These are phyloP conservation scores for Quercus berberidifolia DNA, from an alignment of 306 rosid genomes.

Conservation along the genomic window DNA sequence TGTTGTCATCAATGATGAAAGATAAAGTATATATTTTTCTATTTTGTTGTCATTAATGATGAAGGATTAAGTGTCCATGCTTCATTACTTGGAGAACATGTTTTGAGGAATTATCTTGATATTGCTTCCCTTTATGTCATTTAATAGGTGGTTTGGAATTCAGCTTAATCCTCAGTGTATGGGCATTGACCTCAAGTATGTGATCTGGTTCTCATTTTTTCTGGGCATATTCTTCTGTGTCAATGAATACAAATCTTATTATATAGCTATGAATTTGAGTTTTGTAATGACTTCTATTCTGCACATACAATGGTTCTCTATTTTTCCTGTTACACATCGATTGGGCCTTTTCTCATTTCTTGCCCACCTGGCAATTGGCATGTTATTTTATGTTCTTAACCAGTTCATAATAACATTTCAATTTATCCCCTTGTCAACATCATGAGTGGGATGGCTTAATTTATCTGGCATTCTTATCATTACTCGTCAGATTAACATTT, in stretches of 20 bases:
- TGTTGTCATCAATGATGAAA: too few species aligned
- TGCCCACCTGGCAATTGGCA: neutral
- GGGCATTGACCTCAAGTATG: slow-evolving; percentile 97
- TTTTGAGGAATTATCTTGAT: slow-evolving; percentile 15
- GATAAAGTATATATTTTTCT: neutral
- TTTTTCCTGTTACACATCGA: neutral
- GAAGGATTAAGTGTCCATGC: slow-evolving; percentile 2
- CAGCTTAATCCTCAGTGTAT: slow-evolving; percentile 91
- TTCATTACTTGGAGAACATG: slow-evolving; percentile 17
- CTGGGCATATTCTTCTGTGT: neutral
- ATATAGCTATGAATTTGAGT: neutral
- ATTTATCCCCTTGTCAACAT: neutral
- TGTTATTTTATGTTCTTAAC: neutral
- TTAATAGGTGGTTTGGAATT: slow-evolving; percentile 90
- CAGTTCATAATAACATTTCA: neutral
- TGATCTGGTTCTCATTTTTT: slow-evolving; percentile 30
- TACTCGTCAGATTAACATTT: neutral
- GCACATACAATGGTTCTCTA: neutral
- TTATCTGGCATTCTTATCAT: neutral
- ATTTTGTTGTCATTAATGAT: neutral
- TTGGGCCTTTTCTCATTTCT: neutral
- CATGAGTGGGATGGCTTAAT: neutral
- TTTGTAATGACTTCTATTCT: neutral
- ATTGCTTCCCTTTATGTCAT: slow-evolving; percentile 18
- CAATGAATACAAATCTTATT: neutral